Percentiles rank a stretch among this genome's conserved stretches.
phyloP scores from a whole-genome alignment of 139 green algal species.

The Chlorella sp. region DNA sequence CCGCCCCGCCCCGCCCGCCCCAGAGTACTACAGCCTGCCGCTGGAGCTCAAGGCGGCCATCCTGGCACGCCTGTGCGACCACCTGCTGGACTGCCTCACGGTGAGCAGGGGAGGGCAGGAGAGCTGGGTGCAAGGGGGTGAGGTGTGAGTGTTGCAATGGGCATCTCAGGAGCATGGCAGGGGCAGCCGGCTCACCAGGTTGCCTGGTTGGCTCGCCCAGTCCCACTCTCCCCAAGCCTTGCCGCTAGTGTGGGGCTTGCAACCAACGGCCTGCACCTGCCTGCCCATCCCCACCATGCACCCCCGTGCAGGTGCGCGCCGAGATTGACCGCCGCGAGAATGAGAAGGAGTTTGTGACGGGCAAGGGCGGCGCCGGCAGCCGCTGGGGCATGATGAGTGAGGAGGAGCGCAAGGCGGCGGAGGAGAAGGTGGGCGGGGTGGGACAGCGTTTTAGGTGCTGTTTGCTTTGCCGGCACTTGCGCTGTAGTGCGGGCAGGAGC shows the following conservation, averaged over 20 bases:
- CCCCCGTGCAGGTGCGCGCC: slow-evolving; percentile 35
- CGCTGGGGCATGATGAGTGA: slow-evolving; percentile 57
- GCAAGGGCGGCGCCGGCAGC: slow-evolving; percentile 60
- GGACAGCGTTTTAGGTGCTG: too few relatives aligned
- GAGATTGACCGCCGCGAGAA: slow-evolving; percentile 81
- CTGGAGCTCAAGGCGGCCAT: slow-evolving; percentile 55
- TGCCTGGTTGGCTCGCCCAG: too few relatives aligned
- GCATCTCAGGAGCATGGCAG: too few relatives aligned
- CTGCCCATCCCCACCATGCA: too few relatives aligned
- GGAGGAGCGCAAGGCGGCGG: slow-evolving; percentile 51
- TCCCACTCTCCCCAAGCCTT: too few relatives aligned
- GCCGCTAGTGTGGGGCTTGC: too few relatives aligned
- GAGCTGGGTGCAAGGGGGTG: too few relatives aligned
- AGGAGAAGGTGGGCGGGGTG: slow-evolving; percentile 27
- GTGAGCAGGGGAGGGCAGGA: background rate
- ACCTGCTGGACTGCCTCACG: slow-evolving; percentile 63
- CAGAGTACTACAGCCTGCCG: slow-evolving; percentile 65
- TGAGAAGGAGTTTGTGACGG: slow-evolving; percentile 56
- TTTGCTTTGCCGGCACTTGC: too few relatives aligned
- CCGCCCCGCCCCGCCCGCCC: slow-evolving; percentile 14
- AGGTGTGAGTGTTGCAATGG: too few relatives aligned
- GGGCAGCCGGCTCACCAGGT: too few relatives aligned
- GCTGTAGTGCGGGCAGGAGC: too few relatives aligned
- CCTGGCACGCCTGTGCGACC: slow-evolving; percentile 60
- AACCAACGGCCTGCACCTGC: too few relatives aligned